Percentiles rank a stretch among this genome's conserved stretches.
Evolutionary conservation across 257 asterid genomes (phyloP).

Genomic region (Primulina eburnea): DNA sequence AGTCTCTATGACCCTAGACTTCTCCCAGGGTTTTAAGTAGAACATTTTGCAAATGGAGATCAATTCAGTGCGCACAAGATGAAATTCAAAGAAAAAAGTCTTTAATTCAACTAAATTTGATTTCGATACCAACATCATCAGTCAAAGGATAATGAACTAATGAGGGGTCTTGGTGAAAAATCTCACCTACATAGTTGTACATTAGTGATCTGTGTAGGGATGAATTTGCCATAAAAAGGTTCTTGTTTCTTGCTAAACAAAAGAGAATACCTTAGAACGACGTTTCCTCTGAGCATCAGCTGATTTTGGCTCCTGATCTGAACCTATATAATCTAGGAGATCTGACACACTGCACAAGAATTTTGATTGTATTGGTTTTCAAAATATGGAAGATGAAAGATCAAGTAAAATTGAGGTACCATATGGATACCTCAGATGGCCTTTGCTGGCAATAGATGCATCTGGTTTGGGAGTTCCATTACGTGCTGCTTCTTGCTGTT

Average conservation of each 20-base stretch:
- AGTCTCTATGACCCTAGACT: background rate
- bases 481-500: constrained; percentile 98
- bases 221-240: background rate
- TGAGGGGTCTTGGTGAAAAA: background rate
- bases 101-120: background rate
- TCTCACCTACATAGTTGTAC: background rate
- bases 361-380: constrained; percentile 34
- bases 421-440: constrained; percentile 88
- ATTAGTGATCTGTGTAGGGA: background rate
- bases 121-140: background rate
- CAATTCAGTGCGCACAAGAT: background rate
- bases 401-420: constrained; percentile 43
- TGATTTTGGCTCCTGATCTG: constrained; percentile 76
- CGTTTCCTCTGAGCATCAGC: constrained; percentile 70
- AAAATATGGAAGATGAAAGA: constrained; percentile 27
- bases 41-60: background rate
- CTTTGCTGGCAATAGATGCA: constrained; percentile 97
- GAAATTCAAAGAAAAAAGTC: background rate
- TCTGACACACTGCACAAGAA: constrained; percentile 84
- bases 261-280: constrained; percentile 67
- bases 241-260: background rate
- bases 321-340: constrained; percentile 92
- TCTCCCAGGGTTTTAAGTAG: background rate
- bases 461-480: constrained; percentile 95
- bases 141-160: background rate